A percentile compares a stretch with the other conserved stretches of the same genome.
Conservation (phyloP, 148 eudicot species). For the Limonium bicolor region DNA sequence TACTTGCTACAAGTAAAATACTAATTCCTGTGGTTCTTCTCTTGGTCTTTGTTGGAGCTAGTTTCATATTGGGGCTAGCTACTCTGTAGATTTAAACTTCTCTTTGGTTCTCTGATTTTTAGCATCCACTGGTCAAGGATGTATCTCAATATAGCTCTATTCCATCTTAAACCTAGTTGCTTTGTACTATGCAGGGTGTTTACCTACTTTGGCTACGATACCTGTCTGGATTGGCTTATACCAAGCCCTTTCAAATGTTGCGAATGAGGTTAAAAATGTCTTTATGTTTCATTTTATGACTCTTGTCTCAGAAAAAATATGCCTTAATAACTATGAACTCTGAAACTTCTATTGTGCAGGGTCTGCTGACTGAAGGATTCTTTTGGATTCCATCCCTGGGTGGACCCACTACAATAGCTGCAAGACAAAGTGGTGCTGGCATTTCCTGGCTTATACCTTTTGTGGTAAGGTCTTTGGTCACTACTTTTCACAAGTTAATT, state of each 20-base stretch:
- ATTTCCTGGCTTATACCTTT: constrained; percentile 95
- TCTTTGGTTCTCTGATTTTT: too few relatives aligned
- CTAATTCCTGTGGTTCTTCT: too few relatives aligned
- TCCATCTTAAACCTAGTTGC: too few relatives aligned
- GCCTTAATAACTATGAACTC: constrained; percentile 13
- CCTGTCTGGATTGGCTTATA: constrained; percentile 97
- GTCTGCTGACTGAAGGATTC: constrained; percentile 90
- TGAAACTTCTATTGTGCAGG: constrained; percentile 29
- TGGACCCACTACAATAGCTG: constrained; percentile 97
- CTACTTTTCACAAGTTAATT: too few relatives aligned
- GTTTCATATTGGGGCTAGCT: constrained; percentile 87
- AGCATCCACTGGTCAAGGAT: too few relatives aligned
- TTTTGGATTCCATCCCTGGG: constrained; percentile 99
- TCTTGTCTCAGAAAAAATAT: too few relatives aligned
- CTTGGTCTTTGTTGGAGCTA: constrained; percentile 65
- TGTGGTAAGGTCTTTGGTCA: constrained; percentile 68
- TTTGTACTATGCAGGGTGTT: constrained; percentile 81
- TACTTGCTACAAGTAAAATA: too few relatives aligned
- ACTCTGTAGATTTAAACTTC: too few relatives aligned
- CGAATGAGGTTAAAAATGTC: constrained; percentile 63
- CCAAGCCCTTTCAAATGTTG: constrained; percentile 99
- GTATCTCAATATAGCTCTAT: too few relatives aligned
- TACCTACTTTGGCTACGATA: constrained; percentile 98
- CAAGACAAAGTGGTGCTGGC: constrained; percentile 97
- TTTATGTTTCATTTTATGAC: not conserved